Evolutionary conservation across 2,329 filamentous ascomycete genomes (phyloP), one percentile per base, ranked within the genome.

Genomic region (Gaeumannomyces tritici): DNA sequence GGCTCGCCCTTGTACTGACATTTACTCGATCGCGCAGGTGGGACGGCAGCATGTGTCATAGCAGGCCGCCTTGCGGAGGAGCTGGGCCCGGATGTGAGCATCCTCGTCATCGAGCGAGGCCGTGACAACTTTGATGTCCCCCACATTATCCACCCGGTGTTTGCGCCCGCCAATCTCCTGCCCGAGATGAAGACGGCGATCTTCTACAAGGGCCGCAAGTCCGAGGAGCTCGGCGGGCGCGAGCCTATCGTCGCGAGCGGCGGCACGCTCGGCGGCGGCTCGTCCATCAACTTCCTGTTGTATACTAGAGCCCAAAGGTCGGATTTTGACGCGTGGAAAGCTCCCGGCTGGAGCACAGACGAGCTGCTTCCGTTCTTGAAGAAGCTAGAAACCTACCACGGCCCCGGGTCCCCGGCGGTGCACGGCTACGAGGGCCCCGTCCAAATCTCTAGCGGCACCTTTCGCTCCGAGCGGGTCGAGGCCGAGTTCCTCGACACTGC

Each of bases 51-150:
- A 27, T 80, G 79, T 65, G 74, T 82, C 18, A 71, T 82, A 29
- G 81, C 82, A 9, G 77, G 74, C 4, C 73, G 82, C 58, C 75
- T 84, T 2, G 78, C 81, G 7, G 79, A 79, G 7, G 79, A 79
- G 0, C 76, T 81, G 60, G 79, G 79, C 62, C 79, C 79, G 0
- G 71, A 72, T 27, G 72, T 83, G 2, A 77, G 76, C 26, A 78
- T 84, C 57, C 72, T 85, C 18, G 71, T 86, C 12, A 77, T 85
- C 58, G 83, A 86, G 67, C 73, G 76, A 29, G 83, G 83, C 0
- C 74, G 74, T 18, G 80, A 84, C 69, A 84, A 81, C 66, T 78
- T 79, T 65, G 73, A 81, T 66, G 73, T 79, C 60, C 78, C 79
- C 0, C 76, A 73, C 21, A 73, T 85, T n/a, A 72, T 78, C 12